Base-by-base conservation (phyloP, 2,329 filamentous ascomycete genomes). In the Xylariaceae sp. region DNA sequence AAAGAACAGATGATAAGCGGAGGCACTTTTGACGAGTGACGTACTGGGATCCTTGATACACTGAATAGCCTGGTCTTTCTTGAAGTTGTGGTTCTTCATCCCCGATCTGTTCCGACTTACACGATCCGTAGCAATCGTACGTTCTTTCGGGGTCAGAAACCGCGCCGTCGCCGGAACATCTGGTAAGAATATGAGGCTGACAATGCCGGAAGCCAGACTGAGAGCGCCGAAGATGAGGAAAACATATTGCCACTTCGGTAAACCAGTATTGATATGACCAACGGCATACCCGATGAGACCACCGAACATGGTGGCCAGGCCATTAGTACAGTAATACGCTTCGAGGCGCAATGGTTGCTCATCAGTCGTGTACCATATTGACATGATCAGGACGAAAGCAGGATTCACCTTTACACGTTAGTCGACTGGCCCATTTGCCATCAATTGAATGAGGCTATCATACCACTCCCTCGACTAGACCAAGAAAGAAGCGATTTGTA, bases 81-180 rank as follows among this genome's bases (percentile, higher is more conserved):
- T 73, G 59, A 76, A 75, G 39, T 77, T 68, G 6, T 68, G 67
- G 53, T 78, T 81, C 59, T 80, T 80, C 44, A 81, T 72, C 1
- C 78, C 79, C 49, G 77, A 72, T 10, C 70, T 66, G 55, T 82
- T 81, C 5, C 63, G 19, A 59, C 57, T 50, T 42, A 59, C 57
- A 41, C 80, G 73, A 42, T 76, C 74, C 11, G 80, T 70, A 5
- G 78, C 78, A 14, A 83, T 72, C 2, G 67, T 68, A 44, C 76
- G 77, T 60, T 88, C 83, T 42, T 78, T 73, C 0, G 70, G 62
- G 5, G 68, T 75, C 33, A 89, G 73, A 60, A 83, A 86, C 51
- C 76, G 78, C 2, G 83, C 81, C 0, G 77, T 82, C 17, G 81
- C 75, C 0, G 83, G 82, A 2, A 76, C 72, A 60, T 89, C 82